Base-by-base conservation (phyloP, 2,329 filamentous ascomycete species). In the Talaromyces sp. region DNA sequence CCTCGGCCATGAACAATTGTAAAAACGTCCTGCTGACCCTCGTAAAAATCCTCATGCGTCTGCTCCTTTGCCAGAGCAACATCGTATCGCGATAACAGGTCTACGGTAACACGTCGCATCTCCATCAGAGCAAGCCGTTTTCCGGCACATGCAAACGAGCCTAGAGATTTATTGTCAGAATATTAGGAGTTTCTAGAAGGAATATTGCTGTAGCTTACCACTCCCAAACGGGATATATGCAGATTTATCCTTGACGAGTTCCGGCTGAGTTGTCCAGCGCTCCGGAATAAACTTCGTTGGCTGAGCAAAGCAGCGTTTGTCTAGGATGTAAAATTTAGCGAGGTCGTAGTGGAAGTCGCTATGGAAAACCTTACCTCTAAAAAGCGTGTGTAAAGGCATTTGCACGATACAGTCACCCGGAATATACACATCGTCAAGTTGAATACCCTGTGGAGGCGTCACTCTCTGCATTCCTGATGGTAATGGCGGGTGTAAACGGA, bases 381-480 rank as follows among this genome's bases (percentile, higher is more conserved):
- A 66, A 8, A 68, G 8, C 2, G 63, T 51, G n/a, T 68, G 65
- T 17, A 62, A 39, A 6, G 68, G 66, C 17, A 65, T 60, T 11
- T 53, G 54, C 22, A 70, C 61, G 5, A 63, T 64, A 28, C 60
- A 62, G 19, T 62, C 56, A 5, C 42, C 59, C 0, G 68, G 68
- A 15, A 71, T 62, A 53, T 60, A 51, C 10, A 54, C 55, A n/a
- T 67, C 63, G 27, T 47, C 55, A 17, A 64, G 30, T 52, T 32
- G 58, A 11, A 62, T 25, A 6, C 63, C 63, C 27, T 59, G 49
- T 13, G 66, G 73, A 0, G 77, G 73, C 22, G 58, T 60, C n/a
- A 71, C 54, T 1, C 77, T 69, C 49, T 75, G 73, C 2, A 79
- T 65, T 0, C 68, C 67, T 4, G 77, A 61, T 13, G 57, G 57